Evolutionary conservation across 2,329 filamentous ascomycete species (phyloP).

Genomic region (Scedosporium minutisporum): DNA sequence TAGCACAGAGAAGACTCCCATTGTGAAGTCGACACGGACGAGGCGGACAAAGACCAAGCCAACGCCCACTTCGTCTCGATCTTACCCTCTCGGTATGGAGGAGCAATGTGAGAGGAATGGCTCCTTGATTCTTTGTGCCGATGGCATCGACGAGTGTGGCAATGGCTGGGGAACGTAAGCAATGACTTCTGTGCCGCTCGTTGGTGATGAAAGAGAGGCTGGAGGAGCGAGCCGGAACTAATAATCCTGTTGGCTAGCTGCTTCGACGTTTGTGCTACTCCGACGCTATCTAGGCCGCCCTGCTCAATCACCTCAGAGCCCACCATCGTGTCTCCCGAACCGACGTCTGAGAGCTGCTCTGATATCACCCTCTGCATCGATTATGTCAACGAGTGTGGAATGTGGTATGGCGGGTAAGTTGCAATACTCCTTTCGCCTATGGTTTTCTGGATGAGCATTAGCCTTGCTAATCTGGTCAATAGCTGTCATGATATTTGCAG

Average conservation of each 20-base stretch:
- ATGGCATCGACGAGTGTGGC: slow-evolving; percentile 5
- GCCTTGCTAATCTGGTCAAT: background rate
- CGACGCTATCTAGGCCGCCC: background rate
- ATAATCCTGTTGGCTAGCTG: background rate
- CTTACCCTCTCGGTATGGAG: background rate
- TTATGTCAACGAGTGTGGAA: slow-evolving; percentile 7
- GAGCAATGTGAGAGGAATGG: background rate
- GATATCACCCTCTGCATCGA: slow-evolving; percentile 7
- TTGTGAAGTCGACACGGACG: background rate
- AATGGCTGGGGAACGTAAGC: slow-evolving; percentile 5
- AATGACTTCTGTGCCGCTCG: background rate
- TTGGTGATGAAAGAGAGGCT: background rate
- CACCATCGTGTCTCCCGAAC: background rate
- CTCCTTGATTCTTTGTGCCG: background rate
- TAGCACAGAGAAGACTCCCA: background rate
- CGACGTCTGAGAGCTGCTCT: background rate
- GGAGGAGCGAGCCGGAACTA: background rate
- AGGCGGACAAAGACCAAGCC: background rate
- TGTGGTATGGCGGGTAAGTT: slow-evolving; percentile 6
- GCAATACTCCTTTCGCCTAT: background rate
- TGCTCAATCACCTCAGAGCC: background rate
- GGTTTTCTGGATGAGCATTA: background rate
- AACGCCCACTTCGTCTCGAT: background rate
- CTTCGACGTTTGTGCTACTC: background rate
- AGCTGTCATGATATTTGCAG: background rate